Evolutionary conservation across 768 basidiomycete genomes (phyloP), one percentile per base, ranked within the genome.

Genomic region (Phylloporus arenicola): DNA sequence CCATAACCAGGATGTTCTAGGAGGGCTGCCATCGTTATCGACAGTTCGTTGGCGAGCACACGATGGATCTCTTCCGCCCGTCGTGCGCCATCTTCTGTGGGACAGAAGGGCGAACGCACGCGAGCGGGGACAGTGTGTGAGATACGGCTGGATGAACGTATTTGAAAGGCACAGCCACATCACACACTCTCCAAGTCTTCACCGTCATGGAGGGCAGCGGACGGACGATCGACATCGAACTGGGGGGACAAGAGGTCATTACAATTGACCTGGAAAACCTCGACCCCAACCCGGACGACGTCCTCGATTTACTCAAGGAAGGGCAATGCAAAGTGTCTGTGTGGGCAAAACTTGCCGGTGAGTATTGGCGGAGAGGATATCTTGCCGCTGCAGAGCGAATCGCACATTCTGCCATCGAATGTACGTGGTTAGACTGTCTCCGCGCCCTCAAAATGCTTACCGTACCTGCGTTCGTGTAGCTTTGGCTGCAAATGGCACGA

Each of bases 1-100:
- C 96, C 96, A 99, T 58, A 98, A 92, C 86, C 90, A 92, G 96
- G 96, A 62, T 94, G 82, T 9, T 78, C 73, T 60, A 88, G 86
- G 39, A 99, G 77, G 7, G 87, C 83, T 4, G 75, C 70, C 64
- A 85, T 89, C 0, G 94, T 97, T 73, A 93, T 78, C 2, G 76
- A 70, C 24, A 99, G 70, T 50, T 99, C 96, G 35, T 79, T 73
- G 3, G 79, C 69, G 5, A 98, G 77, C 14, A 86, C 43, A 10
- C 75, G 65, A 45, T 92, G 84, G 31, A 83, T 72, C 39, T 83
- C 75, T 49, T 80, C 73, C 2, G 80, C n/a, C n/a, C n/a, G n/a
- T n/a, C n/a, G n/a, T n/a, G n/a, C n/a, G n/a, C n/a, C n/a, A n/a
- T n/a, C n/a, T n/a, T n/a, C n/a, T n/a, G n/a, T n/a, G n/a, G n/a